A percentile compares a stretch with the other conserved stretches of the same genome.
phyloP scores from a whole-genome alignment of 2,329 filamentous ascomycete species.

The Saccharata proteae region DNA sequence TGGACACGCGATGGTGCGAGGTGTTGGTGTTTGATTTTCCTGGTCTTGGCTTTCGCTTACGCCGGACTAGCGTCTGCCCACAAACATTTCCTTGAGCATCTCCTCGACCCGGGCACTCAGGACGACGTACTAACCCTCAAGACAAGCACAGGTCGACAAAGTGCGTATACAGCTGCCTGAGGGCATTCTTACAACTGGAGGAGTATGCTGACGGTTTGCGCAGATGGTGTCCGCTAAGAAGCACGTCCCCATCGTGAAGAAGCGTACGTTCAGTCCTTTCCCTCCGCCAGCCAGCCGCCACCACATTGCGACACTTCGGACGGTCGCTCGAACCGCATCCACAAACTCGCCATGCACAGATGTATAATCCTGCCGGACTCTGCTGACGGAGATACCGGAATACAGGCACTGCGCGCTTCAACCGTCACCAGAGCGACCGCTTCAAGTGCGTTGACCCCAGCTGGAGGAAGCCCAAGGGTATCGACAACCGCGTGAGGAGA shows the following conservation, averaged over 20 bases:
- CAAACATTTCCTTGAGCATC: no score
- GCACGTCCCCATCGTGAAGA: constrained; percentile 99
- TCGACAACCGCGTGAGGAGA: constrained; percentile 94
- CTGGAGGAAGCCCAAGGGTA: constrained; percentile 99
- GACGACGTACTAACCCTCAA: constrained; percentile 13
- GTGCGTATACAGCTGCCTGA: constrained; percentile 15
- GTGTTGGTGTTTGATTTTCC: no score
- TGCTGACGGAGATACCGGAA: constrained; percentile 4
- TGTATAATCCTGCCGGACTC: neutral
- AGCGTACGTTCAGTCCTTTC: constrained; percentile 61
- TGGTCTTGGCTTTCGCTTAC: no score
- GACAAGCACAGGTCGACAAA: constrained; percentile 25
- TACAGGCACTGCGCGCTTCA: constrained; percentile 84
- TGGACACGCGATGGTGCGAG: no score
- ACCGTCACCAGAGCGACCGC: constrained; percentile 92
- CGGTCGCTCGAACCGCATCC: neutral
- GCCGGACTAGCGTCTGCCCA: no score
- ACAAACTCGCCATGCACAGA: neutral
- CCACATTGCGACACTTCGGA: neutral
- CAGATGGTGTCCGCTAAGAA: constrained; percentile 99
- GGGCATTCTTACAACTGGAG: constrained; percentile 3
- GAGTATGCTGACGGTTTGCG: constrained; percentile 14
- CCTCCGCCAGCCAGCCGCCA: constrained; percentile 2
- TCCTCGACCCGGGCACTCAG: no score
- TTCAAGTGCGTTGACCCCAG: constrained; percentile 82